Conservation (phyloP, 164 flowering plant species). For the Umbilicus rupestris region DNA sequence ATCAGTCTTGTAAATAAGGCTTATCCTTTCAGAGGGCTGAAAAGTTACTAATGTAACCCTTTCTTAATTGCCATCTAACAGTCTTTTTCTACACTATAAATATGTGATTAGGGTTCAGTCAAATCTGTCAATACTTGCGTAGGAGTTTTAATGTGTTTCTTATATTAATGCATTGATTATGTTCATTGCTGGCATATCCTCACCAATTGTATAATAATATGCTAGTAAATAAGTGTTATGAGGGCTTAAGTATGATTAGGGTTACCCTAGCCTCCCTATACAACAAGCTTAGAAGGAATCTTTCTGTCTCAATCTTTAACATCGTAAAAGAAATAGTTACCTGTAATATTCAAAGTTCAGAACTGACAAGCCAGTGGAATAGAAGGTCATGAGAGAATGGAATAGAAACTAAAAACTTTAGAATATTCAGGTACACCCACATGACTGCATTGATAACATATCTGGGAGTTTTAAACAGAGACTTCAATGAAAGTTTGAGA, state of each 20-base stretch:
- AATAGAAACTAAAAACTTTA: conserved; percentile 63
- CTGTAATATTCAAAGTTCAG: not conserved
- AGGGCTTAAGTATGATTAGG: not conserved
- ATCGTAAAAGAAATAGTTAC: conserved; percentile 6
- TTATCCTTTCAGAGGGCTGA: too few species aligned
- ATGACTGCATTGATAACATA: not conserved
- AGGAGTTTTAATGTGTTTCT: not conserved
- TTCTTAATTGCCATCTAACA: conserved; percentile 3
- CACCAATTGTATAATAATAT: not conserved
- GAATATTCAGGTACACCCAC: conserved; percentile 15
- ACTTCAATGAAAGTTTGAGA: conserved; percentile 25
- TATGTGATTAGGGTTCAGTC: not conserved
- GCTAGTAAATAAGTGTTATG: not conserved
- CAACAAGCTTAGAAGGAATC: conserved; percentile 8
- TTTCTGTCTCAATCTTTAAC: not conserved
- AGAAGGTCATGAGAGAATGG: conserved; percentile 59
- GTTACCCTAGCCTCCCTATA: not conserved
- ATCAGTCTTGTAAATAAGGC: too few species aligned
- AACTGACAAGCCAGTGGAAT: conserved; percentile 70
- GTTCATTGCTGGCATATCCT: not conserved
- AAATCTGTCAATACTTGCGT: not conserved
- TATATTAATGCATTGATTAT: not conserved
- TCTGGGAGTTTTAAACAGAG: not conserved
- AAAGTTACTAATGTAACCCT: too few species aligned
- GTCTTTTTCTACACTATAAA: not conserved